Percentiles rank a stretch among this genome's conserved stretches.
These are phyloP conservation scores for Colletotrichum sp. DNA, from an alignment of 2,329 filamentous ascomycete species.

Conservation along the genomic window DNA sequence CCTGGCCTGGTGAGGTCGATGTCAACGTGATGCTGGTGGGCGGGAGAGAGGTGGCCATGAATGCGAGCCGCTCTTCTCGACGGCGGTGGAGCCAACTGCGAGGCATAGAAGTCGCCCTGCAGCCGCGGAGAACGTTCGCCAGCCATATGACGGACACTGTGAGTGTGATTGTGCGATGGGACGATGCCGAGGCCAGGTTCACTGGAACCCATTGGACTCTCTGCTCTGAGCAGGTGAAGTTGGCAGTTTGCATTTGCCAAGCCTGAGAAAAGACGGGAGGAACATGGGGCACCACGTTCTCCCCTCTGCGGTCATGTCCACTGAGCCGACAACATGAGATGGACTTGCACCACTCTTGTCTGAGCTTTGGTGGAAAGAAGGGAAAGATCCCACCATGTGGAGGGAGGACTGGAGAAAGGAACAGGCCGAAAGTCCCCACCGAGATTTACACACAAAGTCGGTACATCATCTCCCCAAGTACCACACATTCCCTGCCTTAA, in stretches of 20 bases:
- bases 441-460: background rate
- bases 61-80: background rate
- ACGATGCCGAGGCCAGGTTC: background rate
- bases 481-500: background rate
- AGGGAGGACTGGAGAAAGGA: background rate
- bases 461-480: background rate
- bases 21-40: background rate
- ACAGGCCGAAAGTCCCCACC: background rate
- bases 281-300: background rate
- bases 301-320: background rate
- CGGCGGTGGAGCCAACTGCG: too few species aligned
- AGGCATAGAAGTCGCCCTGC: background rate
- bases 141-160: background rate
- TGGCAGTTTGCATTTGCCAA: background rate
- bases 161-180: background rate
- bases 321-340: background rate
- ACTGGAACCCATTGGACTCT: background rate
- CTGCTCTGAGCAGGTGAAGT: background rate
- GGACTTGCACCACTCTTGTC: background rate
- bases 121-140: background rate
- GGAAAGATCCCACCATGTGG: background rate
- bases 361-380: background rate
- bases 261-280: background rate
- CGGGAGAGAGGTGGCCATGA: background rate
- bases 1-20: background rate